Conservation (phyloP, 192 early-diverging fungal genomes). For the Diversispora epigaea region DNA sequence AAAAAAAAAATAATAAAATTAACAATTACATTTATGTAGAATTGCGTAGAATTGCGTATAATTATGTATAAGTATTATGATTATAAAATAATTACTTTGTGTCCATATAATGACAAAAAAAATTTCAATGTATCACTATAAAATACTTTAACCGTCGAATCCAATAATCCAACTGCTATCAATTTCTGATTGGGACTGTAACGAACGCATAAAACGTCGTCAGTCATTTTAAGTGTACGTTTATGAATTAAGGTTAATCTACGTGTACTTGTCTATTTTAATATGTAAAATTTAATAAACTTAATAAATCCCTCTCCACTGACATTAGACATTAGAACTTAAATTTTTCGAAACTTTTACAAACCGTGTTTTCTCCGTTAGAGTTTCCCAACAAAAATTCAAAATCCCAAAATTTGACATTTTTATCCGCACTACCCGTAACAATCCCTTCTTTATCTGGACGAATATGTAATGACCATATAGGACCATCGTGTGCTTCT, state of each 20-base stretch:
- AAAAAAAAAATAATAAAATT: neutral
- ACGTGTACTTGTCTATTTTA: conserved; percentile 40
- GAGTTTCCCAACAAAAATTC: conserved; percentile 39
- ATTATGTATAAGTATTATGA: too few relatives aligned
- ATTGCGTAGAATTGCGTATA: neutral
- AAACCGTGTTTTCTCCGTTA: neutral
- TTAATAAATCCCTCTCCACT: neutral
- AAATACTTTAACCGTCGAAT: conserved; percentile 96
- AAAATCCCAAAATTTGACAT: conserved; percentile 98
- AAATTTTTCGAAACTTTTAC: neutral
- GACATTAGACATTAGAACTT: neutral
- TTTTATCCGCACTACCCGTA: conserved; percentile 91
- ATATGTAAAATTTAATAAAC: neutral
- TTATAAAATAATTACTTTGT: conserved; percentile 55
- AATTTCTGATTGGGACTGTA: conserved; percentile 83
- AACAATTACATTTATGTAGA: neutral
- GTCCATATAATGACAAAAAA: conserved; percentile 95
- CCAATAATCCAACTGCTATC: conserved; percentile 88
- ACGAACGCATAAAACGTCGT: conserved; percentile 85
- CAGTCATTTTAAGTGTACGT: conserved; percentile 91
- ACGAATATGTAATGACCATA: conserved; percentile 84
- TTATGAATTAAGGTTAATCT: conserved; percentile 79
- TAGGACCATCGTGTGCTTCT: conserved; percentile 86
- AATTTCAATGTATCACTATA: conserved; percentile 96
- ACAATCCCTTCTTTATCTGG: conserved; percentile 86